These are phyloP conservation scores for Hypsizygus ulmarius DNA, from an alignment of 1,284 basidiomycete species.

Conservation along the genomic window DNA sequence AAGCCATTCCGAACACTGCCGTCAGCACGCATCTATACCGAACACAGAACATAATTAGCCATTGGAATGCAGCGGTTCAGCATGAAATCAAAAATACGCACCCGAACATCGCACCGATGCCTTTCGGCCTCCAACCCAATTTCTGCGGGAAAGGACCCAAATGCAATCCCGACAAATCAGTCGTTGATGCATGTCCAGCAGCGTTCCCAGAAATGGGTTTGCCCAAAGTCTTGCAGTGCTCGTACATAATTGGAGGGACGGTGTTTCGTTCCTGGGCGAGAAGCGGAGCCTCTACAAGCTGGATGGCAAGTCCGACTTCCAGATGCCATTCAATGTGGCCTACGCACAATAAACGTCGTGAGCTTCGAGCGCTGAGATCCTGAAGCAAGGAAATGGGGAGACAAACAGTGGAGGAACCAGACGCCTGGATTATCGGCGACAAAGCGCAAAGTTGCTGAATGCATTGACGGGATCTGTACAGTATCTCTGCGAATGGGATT, in stretches of 20 bases:
- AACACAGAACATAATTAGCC: slow-evolving; percentile 2
- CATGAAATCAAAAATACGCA: slow-evolving; percentile 29
- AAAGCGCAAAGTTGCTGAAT: slow-evolving; percentile 65
- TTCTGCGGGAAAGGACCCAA: slow-evolving; percentile 69
- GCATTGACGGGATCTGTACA: slow-evolving; percentile 58
- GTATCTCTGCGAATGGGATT: slow-evolving; percentile 90
- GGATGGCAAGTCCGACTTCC: slow-evolving; percentile 73
- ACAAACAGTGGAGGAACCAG: slow-evolving; percentile 77
- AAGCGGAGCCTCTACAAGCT: slow-evolving; percentile 75
- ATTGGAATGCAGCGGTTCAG: slow-evolving; percentile 5
- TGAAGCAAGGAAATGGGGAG: background rate
- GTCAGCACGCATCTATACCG: slow-evolving; percentile 69
- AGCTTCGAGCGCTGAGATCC: background rate
- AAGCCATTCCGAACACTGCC: slow-evolving; percentile 76
- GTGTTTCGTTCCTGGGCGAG: slow-evolving; percentile 48
- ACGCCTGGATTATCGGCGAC: slow-evolving; percentile 81
- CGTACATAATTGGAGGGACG: slow-evolving; percentile 53
- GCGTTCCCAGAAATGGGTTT: slow-evolving; percentile 75
- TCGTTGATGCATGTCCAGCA: slow-evolving; percentile 62
- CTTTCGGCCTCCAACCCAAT: slow-evolving; percentile 78
- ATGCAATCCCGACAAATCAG: slow-evolving; percentile 60
- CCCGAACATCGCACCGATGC: slow-evolving; percentile 83
- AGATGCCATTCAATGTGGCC: slow-evolving; percentile 85
- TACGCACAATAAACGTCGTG: slow-evolving; percentile 28
- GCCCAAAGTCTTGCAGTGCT: slow-evolving; percentile 71